Evolutionary conservation across 768 basidiomycete genomes (phyloP).

Genomic region (Epithele typhae): DNA sequence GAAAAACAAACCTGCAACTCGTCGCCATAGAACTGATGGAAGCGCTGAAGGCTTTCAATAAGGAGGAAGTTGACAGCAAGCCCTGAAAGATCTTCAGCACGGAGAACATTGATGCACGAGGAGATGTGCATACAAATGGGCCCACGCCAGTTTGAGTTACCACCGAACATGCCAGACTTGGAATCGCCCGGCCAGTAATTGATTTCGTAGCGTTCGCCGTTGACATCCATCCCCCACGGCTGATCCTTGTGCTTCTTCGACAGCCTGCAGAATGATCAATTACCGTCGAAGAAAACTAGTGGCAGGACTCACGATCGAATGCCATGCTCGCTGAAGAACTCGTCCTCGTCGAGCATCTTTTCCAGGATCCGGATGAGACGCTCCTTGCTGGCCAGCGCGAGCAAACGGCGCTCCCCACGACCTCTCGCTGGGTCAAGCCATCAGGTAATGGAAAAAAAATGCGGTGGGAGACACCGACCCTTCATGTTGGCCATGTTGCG

Average conservation of each 20-base stretch:
- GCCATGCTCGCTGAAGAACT: conserved; percentile 94
- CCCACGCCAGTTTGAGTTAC: conserved; percentile 98
- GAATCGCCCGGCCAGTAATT: conserved; percentile 99
- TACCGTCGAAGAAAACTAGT: too few relatives aligned
- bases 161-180: conserved; percentile 95
- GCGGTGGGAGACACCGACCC: conserved; percentile 41
- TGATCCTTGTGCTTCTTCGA: conserved; percentile 87
- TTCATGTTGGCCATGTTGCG: conserved; percentile 98
- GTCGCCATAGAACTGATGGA: conserved; percentile 97
- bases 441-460: neutral
- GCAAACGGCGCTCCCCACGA: conserved; percentile 78
- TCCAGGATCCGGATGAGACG: conserved; percentile 82
- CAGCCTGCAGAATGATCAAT: conserved; percentile 42
- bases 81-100: conserved; percentile 46
- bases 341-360: conserved; percentile 96
- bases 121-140: conserved; percentile 63
- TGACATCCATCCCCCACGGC: conserved; percentile 93
- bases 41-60: conserved; percentile 94
- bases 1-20: conserved; percentile 66
- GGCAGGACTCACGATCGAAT: conserved; percentile 77
- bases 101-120: neutral
- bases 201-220: conserved; percentile 89
- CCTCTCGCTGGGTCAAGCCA: conserved; percentile 39
- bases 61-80: conserved; percentile 94
- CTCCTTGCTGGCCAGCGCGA: conserved; percentile 91